phyloP scores from a whole-genome alignment of 2,329 filamentous ascomycete genomes.

The Pseudocercospora musae region DNA sequence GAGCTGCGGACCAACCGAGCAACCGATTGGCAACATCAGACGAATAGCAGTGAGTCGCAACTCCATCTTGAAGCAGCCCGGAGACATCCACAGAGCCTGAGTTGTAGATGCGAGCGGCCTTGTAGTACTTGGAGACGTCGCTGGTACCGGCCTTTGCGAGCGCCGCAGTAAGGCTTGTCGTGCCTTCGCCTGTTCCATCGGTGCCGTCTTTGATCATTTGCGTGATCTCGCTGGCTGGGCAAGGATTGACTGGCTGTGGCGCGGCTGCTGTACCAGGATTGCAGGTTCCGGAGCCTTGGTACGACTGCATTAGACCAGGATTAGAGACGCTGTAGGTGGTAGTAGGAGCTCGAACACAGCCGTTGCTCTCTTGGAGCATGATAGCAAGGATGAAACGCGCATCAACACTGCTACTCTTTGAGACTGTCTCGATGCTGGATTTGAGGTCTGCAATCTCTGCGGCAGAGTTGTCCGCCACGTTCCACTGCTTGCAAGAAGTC shows the following conservation, averaged over 20 bases:
- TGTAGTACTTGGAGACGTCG: constrained; percentile 43
- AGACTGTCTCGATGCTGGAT: constrained; percentile 34
- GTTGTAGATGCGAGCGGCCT: constrained; percentile 49
- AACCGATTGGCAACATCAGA: constrained; percentile 17
- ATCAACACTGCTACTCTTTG: constrained; percentile 35
- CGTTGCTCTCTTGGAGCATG: constrained; percentile 44
- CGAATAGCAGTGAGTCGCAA: constrained; percentile 8
- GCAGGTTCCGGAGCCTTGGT: constrained; percentile 38
- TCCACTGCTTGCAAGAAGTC: constrained; percentile 35
- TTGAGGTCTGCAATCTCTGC: constrained; percentile 40
- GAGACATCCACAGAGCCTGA: constrained; percentile 33
- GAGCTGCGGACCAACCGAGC: constrained; percentile 3
- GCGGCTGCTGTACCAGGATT: constrained; percentile 25
- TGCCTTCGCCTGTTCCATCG: constrained; percentile 40
- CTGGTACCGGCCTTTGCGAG: constrained; percentile 21
- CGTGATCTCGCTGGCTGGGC: constrained; percentile 35
- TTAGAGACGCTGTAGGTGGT: constrained; percentile 41
- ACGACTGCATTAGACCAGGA: constrained; percentile 47
- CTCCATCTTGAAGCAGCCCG: background rate
- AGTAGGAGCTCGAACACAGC: constrained; percentile 43
- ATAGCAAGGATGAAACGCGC: constrained; percentile 43
- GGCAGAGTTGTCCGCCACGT: constrained; percentile 36
- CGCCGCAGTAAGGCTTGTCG: constrained; percentile 37
- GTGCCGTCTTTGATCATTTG: constrained; percentile 44
- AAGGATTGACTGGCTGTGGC: constrained; percentile 35